A percentile compares a stretch with the other conserved stretches of the same genome.
Evolutionary conservation across 176 grass and related monocot species (phyloP).

Genomic region (Saccharum spontaneum): DNA sequence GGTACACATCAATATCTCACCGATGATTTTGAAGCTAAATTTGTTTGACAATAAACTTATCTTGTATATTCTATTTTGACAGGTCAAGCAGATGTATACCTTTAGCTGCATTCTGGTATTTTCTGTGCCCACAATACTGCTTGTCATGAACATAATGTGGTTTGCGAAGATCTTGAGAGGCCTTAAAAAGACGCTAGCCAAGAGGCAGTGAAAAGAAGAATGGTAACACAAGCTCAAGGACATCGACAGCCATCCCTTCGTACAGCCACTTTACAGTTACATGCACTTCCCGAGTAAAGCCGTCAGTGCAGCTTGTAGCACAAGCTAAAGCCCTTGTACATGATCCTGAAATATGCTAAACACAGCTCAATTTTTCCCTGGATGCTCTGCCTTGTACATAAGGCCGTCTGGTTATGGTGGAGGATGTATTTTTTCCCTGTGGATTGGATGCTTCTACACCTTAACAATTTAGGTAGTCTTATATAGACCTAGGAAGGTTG

Average conservation of each 20-base stretch:
- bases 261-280: slow-evolving; percentile 35
- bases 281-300: slow-evolving; percentile 22
- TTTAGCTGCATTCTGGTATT: slow-evolving; percentile 67
- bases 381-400: slow-evolving; percentile 48
- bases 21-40: slow-evolving; percentile 21
- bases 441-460: slow-evolving; percentile 16
- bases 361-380: slow-evolving; percentile 7
- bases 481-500: slow-evolving; percentile 16
- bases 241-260: slow-evolving; percentile 14
- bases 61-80: slow-evolving; percentile 36
- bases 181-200: slow-evolving; percentile 81
- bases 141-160: slow-evolving; percentile 88
- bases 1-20: slow-evolving; percentile 5
- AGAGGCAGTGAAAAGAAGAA: slow-evolving; percentile 75
- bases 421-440: slow-evolving; percentile 30
- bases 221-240: slow-evolving; percentile 20
- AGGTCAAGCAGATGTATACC: slow-evolving; percentile 70
- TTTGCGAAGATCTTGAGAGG: slow-evolving; percentile 97
- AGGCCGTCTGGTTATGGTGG: slow-evolving; percentile 20
- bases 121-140: slow-evolving; percentile 70
- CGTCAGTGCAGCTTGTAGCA: slow-evolving; percentile 13
- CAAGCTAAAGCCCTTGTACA: slow-evolving; percentile 42
- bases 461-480: slow-evolving; percentile 1
- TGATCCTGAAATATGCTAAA: slow-evolving; percentile 23
- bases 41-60: slow-evolving; percentile 32